Percentiles rank a stretch among this genome's conserved stretches.
These are phyloP conservation scores for Geotrichum fermentans DNA, from an alignment of 1,139 yeast genomes.

Conservation along the genomic window DNA sequence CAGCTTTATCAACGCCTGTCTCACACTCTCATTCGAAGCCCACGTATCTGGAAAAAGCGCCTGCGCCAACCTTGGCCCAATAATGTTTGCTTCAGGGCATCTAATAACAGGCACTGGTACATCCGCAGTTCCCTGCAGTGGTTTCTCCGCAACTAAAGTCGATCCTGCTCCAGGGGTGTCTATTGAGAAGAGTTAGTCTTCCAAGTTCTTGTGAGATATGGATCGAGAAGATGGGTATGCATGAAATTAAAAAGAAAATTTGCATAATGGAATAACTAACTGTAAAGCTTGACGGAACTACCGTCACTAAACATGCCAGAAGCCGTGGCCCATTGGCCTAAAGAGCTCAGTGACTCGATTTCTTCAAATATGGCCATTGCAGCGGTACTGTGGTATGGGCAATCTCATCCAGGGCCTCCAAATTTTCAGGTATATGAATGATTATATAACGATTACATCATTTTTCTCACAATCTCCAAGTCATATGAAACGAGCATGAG, in stretches of 20 bases:
- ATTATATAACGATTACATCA: background rate
- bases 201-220: background rate
- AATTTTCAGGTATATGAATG: background rate
- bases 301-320: conserved; percentile 19
- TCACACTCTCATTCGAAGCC: background rate
- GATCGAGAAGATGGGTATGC: no score
- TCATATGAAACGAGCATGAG: background rate
- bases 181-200: background rate
- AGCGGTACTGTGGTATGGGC: background rate
- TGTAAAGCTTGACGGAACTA: conserved; percentile 23
- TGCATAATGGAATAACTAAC: background rate
- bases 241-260: no score
- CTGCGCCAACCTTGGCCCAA: conserved; percentile 30
- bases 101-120: conserved; percentile 22
- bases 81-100: conserved; percentile 28
- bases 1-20: conserved; percentile 27
- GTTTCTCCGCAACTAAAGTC: conserved; percentile 25
- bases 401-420: background rate
- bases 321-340: conserved; percentile 4
- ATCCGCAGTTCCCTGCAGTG: conserved; percentile 22
- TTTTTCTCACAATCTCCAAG: background rate
- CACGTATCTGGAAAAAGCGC: conserved; percentile 21
- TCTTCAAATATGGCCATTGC: conserved; percentile 11
- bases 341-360: background rate
- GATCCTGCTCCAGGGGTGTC: conserved; percentile 22